A percentile compares a stretch with the other conserved stretches of the same genome.
Evolutionary conservation across 2,329 filamentous ascomycete species (phyloP).

Genomic region (Periglandula ipomoeae): DNA sequence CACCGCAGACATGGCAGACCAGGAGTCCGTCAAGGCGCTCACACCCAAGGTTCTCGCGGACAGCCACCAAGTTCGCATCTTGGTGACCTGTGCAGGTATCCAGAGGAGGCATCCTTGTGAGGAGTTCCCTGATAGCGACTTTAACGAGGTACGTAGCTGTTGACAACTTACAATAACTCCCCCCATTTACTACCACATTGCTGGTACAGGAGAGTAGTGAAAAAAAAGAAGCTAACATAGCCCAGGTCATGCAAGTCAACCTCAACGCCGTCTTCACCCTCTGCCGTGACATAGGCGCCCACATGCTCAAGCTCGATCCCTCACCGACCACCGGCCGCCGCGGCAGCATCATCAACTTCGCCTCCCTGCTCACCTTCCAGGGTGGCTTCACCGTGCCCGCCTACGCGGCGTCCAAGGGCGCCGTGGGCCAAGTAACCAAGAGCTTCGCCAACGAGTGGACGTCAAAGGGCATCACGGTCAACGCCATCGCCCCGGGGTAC

Average conservation of each 20-base stretch:
- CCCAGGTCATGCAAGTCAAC: slow-evolving; percentile 73
- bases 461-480: slow-evolving; percentile 69
- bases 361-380: slow-evolving; percentile 72
- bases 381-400: slow-evolving; percentile 83
- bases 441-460: slow-evolving; percentile 83
- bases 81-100: slow-evolving; percentile 82
- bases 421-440: slow-evolving; percentile 77
- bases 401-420: slow-evolving; percentile 80
- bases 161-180: too few species aligned
- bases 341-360: slow-evolving; percentile 77
- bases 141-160: slow-evolving; percentile 62
- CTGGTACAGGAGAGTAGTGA: too few species aligned
- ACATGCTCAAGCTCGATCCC: slow-evolving; percentile 57
- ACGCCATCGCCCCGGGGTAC: slow-evolving; percentile 84
- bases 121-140: slow-evolving; percentile 67
- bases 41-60: slow-evolving; percentile 52
- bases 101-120: slow-evolving; percentile 70
- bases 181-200: too few species aligned
- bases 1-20: slow-evolving; percentile 57
- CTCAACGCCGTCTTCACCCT: slow-evolving; percentile 73
- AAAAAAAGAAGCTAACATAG: not conserved
- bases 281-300: slow-evolving; percentile 65
- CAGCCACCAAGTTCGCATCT: slow-evolving; percentile 60
- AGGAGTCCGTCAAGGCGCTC: slow-evolving; percentile 50
- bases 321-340: slow-evolving; percentile 42